Percentiles rank a stretch among this genome's conserved stretches.
These are phyloP conservation scores for Takashimella tepidaria DNA, from an alignment of 1,284 basidiomycete species.

Conservation along the genomic window DNA sequence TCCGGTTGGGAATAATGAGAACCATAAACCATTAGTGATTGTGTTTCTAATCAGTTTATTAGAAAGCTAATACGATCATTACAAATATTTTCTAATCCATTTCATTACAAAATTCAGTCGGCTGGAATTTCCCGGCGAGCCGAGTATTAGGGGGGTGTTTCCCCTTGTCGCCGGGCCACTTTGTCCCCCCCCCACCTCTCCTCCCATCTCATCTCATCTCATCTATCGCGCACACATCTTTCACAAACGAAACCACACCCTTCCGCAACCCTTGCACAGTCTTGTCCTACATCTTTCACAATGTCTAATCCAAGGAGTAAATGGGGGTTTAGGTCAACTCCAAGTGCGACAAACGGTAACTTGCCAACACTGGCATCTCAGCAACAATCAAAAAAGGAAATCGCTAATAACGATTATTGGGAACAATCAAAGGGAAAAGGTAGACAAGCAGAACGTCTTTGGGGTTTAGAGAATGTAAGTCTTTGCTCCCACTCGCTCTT, in stretches of 20 bases:
- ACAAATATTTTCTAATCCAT: too few species aligned
- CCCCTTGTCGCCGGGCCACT: too few species aligned
- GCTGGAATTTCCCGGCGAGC: too few species aligned
- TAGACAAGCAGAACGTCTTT: constrained; percentile 50
- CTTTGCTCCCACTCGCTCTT: too few species aligned
- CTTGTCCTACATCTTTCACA: constrained; percentile 15
- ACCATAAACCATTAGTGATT: too few species aligned
- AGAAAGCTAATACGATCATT: too few species aligned
- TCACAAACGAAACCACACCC: neutral
- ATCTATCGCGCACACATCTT: neutral
- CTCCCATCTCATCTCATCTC: neutral
- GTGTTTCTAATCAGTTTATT: too few species aligned
- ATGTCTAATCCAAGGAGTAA: constrained; percentile 2
- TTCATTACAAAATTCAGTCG: too few species aligned
- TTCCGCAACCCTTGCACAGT: constrained; percentile 8
- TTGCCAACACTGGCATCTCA: neutral
- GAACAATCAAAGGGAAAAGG: constrained; percentile 20
- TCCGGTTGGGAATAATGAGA: too few species aligned
- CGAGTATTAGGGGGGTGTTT: too few species aligned
- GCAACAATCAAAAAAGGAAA: constrained; percentile 1
- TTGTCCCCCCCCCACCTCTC: neutral
- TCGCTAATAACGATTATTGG: neutral
- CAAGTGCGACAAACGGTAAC: constrained; percentile 6
- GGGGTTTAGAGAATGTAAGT: constrained; percentile 89
- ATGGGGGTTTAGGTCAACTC: neutral